A percentile compares a stretch with the other conserved stretches of the same genome.
Conservation (phyloP, 331 rosid genomes). For the Ulmus americana region DNA sequence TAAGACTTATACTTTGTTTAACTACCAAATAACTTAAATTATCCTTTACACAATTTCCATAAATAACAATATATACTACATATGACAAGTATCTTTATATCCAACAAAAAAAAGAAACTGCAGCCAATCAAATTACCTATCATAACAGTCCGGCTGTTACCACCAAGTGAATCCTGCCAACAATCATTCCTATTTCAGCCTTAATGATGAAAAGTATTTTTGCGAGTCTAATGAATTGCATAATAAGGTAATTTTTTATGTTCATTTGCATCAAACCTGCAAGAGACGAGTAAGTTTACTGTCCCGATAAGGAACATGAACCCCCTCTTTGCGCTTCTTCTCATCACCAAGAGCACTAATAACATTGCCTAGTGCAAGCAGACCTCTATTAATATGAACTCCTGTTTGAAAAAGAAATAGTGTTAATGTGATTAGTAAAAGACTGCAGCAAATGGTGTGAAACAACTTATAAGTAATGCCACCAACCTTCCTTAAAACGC, state of each 20-base stretch:
- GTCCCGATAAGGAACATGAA: constrained; percentile 95
- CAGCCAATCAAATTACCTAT: constrained; percentile 54
- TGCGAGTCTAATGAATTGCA: too few relatives aligned
- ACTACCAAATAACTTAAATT: not conserved
- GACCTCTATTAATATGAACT: constrained; percentile 95
- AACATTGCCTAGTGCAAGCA: constrained; percentile 97
- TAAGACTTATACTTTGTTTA: not conserved
- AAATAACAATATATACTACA: constrained; percentile 4
- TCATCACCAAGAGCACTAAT: constrained; percentile 99
- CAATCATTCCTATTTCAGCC: not conserved
- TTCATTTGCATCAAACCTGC: constrained; percentile 55
- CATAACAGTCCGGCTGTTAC: constrained; percentile 99
- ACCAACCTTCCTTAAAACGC: constrained; percentile 93
- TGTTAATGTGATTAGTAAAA: constrained; percentile 21
- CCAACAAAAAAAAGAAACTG: not conserved
- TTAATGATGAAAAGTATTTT: not conserved
- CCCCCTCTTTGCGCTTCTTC: constrained; percentile 93
- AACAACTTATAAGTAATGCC: constrained; percentile 12
- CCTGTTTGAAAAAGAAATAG: constrained; percentile 47
- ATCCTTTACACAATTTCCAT: not conserved
- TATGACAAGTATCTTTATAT: not conserved
- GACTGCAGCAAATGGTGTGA: constrained; percentile 9
- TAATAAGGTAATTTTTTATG: not conserved
- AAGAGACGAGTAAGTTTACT: constrained; percentile 97
- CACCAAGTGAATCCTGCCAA: constrained; percentile 99